These are phyloP conservation scores for Pseudocercospora cruenta DNA, from an alignment of 2,329 filamentous ascomycete species.

Conservation along the genomic window DNA sequence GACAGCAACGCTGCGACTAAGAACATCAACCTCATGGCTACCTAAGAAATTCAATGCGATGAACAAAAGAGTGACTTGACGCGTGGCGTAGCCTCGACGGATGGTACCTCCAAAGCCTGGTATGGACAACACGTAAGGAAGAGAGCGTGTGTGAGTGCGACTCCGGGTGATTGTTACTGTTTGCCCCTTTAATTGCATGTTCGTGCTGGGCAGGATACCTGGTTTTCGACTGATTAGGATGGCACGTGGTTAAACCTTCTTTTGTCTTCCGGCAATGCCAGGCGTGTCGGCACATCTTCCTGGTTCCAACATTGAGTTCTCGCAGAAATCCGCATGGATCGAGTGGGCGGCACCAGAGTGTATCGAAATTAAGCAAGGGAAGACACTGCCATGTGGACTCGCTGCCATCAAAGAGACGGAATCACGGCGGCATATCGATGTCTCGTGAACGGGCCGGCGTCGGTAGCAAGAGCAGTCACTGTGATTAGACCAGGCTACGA, in stretches of 20 bases:
- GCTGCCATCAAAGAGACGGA: background rate
- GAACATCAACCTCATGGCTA: slow-evolving; percentile 1
- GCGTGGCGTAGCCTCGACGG: background rate
- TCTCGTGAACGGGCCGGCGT: background rate
- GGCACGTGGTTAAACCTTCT: slow-evolving; percentile 8
- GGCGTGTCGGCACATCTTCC: background rate
- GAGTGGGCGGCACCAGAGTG: background rate
- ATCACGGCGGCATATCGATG: background rate
- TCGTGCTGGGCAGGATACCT: slow-evolving; percentile 4
- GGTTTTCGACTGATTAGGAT: slow-evolving; percentile 5
- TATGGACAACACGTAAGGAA: background rate
- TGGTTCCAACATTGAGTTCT: background rate
- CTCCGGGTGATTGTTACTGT: background rate
- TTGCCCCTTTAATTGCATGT: slow-evolving; percentile 6
- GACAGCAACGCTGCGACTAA: slow-evolving; percentile 17
- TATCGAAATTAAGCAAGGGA: slow-evolving; percentile 1
- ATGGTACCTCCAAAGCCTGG: background rate
- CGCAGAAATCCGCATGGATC: background rate
- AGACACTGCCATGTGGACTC: background rate
- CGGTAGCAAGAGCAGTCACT: background rate
- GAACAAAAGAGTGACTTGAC: background rate
- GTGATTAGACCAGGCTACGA: background rate
- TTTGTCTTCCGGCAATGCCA: slow-evolving; percentile 6
- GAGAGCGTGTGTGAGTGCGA: background rate
- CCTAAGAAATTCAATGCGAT: background rate